Evolutionary conservation across 352 stramenopile genomes (phyloP).

Genomic region (Phytophthora nicotianae): DNA sequence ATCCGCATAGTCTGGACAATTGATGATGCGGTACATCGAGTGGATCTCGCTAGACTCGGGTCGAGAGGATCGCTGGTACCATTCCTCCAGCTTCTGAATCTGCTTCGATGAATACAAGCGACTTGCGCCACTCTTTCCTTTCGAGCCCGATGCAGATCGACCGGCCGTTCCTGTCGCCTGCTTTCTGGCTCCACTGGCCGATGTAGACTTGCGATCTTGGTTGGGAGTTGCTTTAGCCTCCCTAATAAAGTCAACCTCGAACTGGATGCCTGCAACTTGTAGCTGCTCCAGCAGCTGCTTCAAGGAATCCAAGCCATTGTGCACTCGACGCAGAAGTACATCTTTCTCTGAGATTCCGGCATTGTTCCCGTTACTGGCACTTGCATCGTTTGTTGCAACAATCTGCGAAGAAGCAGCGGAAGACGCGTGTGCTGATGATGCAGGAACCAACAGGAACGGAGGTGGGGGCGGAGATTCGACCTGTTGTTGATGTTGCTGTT

Average conservation of each 20-base stretch:
- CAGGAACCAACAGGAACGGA: constrained; percentile 49
- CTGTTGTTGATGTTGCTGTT: constrained; percentile 17
- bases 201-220: constrained; percentile 56
- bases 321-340: constrained; percentile 54
- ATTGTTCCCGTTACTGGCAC: constrained; percentile 23
- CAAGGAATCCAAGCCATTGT: constrained; percentile 63
- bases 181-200: constrained; percentile 33
- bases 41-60: constrained; percentile 87
- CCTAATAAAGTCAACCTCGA: constrained; percentile 84
- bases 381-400: constrained; percentile 34
- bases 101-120: constrained; percentile 88
- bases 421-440: constrained; percentile 40
- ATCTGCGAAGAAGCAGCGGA: constrained; percentile 40
- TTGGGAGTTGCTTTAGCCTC: constrained; percentile 66
- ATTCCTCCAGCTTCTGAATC: constrained; percentile 90
- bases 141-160: constrained; percentile 46
- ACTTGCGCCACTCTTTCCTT: constrained; percentile 80
- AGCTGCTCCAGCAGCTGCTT: constrained; percentile 81
- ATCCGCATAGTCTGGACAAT: constrained; percentile 82
- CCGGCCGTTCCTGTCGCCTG: constrained; percentile 33
- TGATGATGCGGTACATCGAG: constrained; percentile 91
- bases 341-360: constrained; percentile 41
- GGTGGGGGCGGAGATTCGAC: constrained; percentile 31
- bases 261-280: constrained; percentile 81
- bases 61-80: constrained; percentile 84